Percentiles rank a stretch among this genome's conserved stretches.
Conservation (phyloP, 164 flowering plant genomes). For the Nymphaea thermarum region DNA sequence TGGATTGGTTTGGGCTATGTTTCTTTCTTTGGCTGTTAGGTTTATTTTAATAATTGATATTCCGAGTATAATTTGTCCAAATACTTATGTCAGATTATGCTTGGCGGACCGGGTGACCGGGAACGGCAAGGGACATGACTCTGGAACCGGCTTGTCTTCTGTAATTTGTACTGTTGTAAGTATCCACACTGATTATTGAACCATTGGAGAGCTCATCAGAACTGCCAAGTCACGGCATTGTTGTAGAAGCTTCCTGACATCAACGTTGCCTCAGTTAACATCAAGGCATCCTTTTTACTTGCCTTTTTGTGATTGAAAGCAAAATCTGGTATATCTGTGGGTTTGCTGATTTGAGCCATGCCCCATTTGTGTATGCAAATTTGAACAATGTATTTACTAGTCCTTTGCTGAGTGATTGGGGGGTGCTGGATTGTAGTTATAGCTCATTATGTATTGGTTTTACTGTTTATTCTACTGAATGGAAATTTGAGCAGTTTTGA, state of each 20-base stretch:
- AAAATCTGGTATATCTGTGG: not conserved
- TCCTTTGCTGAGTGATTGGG: not conserved
- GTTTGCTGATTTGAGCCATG: not conserved
- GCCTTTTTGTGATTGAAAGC: slow-evolving; percentile 1
- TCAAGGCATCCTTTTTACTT: slow-evolving; percentile 1
- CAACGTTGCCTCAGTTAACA: not conserved
- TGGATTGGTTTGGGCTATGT: not conserved
- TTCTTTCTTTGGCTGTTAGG: not conserved
- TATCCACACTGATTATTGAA: not conserved
- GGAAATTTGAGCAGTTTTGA: not conserved
- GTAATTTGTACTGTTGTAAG: not conserved
- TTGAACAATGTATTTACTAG: not conserved
- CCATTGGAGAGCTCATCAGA: not conserved
- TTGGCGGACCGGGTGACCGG: slow-evolving; percentile 74
- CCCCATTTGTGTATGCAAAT: not conserved
- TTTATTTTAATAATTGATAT: too few relatives aligned
- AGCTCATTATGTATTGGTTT: not conserved
- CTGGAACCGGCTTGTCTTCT: slow-evolving; percentile 4
- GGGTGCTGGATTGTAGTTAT: not conserved
- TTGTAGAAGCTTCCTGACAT: not conserved
- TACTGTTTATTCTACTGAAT: not conserved
- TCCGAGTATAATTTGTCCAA: too few relatives aligned
- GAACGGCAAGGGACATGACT: slow-evolving; percentile 19
- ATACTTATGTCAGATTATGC: slow-evolving; percentile 36
- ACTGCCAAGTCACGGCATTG: not conserved